Conservation (phyloP, 768 basidiomycete species). For the Lentinus tigrinus region DNA sequence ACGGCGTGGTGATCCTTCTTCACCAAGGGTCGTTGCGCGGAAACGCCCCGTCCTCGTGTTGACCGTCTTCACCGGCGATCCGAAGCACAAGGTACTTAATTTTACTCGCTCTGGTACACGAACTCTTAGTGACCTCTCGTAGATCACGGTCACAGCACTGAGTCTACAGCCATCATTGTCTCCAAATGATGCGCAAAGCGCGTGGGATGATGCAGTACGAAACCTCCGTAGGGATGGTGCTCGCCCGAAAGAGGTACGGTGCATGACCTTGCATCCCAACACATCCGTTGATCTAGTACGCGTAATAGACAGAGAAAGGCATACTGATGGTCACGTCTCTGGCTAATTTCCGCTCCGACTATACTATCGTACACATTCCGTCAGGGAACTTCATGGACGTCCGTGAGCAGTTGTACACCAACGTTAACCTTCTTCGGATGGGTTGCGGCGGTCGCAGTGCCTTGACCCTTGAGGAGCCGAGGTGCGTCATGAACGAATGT, state of each 20-base stretch:
- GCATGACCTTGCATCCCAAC: background rate
- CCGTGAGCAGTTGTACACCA: constrained; percentile 71
- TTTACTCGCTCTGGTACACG: background rate
- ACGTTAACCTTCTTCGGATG: constrained; percentile 83
- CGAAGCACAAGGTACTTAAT: constrained; percentile 52
- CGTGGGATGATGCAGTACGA: constrained; percentile 63
- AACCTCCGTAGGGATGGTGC: constrained; percentile 69
- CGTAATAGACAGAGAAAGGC: constrained; percentile 57
- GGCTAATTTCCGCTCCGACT: constrained; percentile 85
- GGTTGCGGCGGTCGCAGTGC: constrained; percentile 79
- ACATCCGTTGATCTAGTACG: background rate
- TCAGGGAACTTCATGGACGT: constrained; percentile 62
- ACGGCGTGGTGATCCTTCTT: background rate
- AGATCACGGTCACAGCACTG: constrained; percentile 64
- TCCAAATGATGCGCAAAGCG: constrained; percentile 43
- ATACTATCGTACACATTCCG: constrained; percentile 79
- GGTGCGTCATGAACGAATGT: constrained; percentile 39
- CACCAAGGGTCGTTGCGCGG: constrained; percentile 63
- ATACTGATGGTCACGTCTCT: constrained; percentile 79
- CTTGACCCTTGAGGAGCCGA: constrained; percentile 75
- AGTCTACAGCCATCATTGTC: constrained; percentile 43
- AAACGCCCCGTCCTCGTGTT: constrained; percentile 59
- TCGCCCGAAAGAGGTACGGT: constrained; percentile 61
- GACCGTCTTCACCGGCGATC: constrained; percentile 76
- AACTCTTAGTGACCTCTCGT: background rate